Percentiles rank a stretch among this genome's conserved stretches.
Evolutionary conservation across 345 rosid genomes (phyloP).

Genomic region (Rhizophora mangle): DNA sequence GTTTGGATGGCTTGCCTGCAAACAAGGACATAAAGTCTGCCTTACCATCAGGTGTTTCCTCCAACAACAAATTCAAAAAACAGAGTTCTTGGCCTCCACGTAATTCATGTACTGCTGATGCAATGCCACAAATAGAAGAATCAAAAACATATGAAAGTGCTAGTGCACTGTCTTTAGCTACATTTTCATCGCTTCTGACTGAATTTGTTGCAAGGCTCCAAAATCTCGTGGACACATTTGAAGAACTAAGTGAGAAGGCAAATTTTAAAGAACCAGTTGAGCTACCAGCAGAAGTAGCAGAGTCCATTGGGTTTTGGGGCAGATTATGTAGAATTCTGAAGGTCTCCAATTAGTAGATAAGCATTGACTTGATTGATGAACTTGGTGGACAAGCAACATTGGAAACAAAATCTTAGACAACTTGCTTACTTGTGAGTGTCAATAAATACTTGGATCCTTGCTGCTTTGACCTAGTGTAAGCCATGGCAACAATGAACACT

Average conservation of each 20-base stretch:
- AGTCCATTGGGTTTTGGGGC: slow-evolving; percentile 36
- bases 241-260: slow-evolving; percentile 65
- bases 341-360: slow-evolving; percentile 16
- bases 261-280: slow-evolving; percentile 60
- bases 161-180: slow-evolving; percentile 80
- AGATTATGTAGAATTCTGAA: slow-evolving; percentile 36
- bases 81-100: slow-evolving; percentile 63
- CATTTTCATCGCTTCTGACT: slow-evolving; percentile 76
- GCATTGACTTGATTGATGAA: background rate
- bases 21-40: slow-evolving; percentile 12
- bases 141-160: slow-evolving; percentile 81
- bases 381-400: background rate
- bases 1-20: slow-evolving; percentile 18
- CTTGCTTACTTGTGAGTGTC: too few relatives aligned
- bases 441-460: background rate
- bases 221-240: slow-evolving; percentile 59
- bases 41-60: slow-evolving; percentile 17
- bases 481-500: background rate
- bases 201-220: slow-evolving; percentile 88
- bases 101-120: slow-evolving; percentile 30
- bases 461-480: background rate
- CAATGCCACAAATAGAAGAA: slow-evolving; percentile 35
- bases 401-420: background rate
- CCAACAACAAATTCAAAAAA: slow-evolving; percentile 36
- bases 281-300: slow-evolving; percentile 12